phyloP scores from a whole-genome alignment of 768 basidiomycete species.

The Neoboletus magnificus region DNA sequence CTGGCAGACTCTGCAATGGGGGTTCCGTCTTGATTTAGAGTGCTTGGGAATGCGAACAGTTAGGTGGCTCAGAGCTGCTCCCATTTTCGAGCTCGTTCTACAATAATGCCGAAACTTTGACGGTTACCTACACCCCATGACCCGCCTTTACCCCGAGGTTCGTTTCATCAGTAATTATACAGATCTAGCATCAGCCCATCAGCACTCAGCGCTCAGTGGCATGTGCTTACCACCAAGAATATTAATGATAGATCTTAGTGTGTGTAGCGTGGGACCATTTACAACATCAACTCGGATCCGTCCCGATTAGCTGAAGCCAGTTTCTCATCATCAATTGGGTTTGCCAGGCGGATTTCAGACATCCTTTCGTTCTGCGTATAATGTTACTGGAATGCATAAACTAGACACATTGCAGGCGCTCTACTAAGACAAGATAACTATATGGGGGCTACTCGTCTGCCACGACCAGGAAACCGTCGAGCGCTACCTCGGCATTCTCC shows the following conservation, averaged over 20 bases:
- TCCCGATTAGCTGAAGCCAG: background rate
- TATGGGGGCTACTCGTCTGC: background rate
- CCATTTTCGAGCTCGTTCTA: background rate
- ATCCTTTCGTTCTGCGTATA: background rate
- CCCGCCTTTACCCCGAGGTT: background rate
- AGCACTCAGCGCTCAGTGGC: background rate
- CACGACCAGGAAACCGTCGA: conserved; percentile 2
- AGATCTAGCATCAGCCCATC: background rate
- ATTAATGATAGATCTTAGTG: background rate
- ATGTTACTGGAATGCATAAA: background rate
- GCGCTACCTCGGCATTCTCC: conserved; percentile 24
- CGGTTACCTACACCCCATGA: background rate
- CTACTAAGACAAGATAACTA: too few species aligned
- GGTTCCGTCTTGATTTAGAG: background rate
- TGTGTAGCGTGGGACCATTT: background rate
- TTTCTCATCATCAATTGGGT: background rate
- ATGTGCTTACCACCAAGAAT: background rate
- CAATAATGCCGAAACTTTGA: background rate
- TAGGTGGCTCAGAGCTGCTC: background rate
- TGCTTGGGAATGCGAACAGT: background rate
- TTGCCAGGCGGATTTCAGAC: background rate
- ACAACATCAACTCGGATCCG: background rate
- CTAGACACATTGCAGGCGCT: background rate
- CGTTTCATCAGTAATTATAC: background rate
- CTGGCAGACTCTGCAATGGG: background rate